Conservation (phyloP, 768 basidiomycete genomes). For the Pleurotus sapidus region DNA sequence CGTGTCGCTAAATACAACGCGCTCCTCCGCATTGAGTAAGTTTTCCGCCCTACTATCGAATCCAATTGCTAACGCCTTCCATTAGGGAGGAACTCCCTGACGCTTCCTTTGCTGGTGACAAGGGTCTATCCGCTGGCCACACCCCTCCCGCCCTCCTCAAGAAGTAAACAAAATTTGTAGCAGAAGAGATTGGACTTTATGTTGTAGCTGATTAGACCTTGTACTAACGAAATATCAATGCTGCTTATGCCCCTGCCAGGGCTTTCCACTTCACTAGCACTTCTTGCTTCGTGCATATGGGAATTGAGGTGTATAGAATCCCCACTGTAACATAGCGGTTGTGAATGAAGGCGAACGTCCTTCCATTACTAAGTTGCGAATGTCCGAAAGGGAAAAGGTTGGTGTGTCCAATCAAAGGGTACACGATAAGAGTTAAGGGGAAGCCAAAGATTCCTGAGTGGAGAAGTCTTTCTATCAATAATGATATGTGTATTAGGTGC, state of each 20-base stretch:
- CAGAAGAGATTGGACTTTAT: neutral
- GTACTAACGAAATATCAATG: neutral
- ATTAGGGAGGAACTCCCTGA: constrained; percentile 72
- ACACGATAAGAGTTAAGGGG: constrained; percentile 28
- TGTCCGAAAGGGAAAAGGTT: too few species aligned
- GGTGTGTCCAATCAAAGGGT: too few species aligned
- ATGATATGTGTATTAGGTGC: neutral
- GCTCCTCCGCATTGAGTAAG: constrained; percentile 87
- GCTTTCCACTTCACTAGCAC: too few species aligned
- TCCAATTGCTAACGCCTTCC: too few species aligned
- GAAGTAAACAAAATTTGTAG: constrained; percentile 40
- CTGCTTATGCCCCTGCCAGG: too few species aligned
- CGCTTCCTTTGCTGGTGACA: constrained; percentile 70
- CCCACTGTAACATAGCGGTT: too few species aligned
- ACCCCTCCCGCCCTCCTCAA: constrained; percentile 69
- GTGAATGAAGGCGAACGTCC: too few species aligned
- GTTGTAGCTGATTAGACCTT: neutral
- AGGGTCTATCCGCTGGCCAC: constrained; percentile 76
- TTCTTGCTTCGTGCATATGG: too few species aligned
- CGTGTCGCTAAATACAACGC: constrained; percentile 95
- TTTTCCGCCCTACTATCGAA: constrained; percentile 12
- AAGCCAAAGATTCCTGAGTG: constrained; percentile 59
- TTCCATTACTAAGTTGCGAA: too few species aligned
- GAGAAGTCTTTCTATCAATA: constrained; percentile 12
- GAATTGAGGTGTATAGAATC: too few species aligned